phyloP scores from a whole-genome alignment of 129 eudicot species.

The Scalesia atractyloides region DNA sequence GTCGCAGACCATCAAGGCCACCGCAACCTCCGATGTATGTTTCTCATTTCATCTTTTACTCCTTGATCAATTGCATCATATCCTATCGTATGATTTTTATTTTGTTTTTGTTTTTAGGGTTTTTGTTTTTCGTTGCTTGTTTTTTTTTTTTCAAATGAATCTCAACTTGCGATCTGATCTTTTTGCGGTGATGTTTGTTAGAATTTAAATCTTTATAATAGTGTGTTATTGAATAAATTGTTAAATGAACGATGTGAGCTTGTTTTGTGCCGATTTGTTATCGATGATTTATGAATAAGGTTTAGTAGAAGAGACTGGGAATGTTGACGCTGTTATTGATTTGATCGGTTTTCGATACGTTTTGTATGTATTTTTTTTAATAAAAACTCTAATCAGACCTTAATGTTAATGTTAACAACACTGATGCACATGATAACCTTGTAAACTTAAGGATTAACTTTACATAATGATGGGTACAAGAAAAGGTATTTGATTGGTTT shows the following conservation, averaged over 20 bases:
- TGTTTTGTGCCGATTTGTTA: not conserved
- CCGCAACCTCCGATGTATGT: constrained; percentile 33
- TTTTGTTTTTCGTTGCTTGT: constrained; percentile 11
- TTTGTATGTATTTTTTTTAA: not conserved
- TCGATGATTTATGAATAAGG: constrained; percentile 21
- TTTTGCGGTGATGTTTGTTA: not conserved
- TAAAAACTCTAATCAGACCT: not conserved
- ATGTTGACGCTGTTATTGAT: not conserved
- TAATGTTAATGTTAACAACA: constrained; percentile 1
- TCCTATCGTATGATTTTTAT: not conserved
- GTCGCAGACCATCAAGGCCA: constrained; percentile 54
- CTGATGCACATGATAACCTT: not conserved
- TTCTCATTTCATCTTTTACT: constrained; percentile 2
- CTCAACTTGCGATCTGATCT: constrained; percentile 1
- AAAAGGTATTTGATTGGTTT: not conserved
- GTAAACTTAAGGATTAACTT: not conserved
- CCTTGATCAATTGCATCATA: constrained; percentile 24
- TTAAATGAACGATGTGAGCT: not conserved
- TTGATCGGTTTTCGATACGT: not conserved
- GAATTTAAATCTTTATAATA: not conserved
- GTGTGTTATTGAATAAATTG: constrained; percentile 7
- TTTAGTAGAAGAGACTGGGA: constrained; percentile 5
- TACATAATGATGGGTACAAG: not conserved
- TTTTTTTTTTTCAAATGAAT: constrained; percentile 1
- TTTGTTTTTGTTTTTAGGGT: constrained; percentile 27